Base-by-base conservation (phyloP, 1,284 basidiomycete species). In the Acaromyces ingoldii region DNA sequence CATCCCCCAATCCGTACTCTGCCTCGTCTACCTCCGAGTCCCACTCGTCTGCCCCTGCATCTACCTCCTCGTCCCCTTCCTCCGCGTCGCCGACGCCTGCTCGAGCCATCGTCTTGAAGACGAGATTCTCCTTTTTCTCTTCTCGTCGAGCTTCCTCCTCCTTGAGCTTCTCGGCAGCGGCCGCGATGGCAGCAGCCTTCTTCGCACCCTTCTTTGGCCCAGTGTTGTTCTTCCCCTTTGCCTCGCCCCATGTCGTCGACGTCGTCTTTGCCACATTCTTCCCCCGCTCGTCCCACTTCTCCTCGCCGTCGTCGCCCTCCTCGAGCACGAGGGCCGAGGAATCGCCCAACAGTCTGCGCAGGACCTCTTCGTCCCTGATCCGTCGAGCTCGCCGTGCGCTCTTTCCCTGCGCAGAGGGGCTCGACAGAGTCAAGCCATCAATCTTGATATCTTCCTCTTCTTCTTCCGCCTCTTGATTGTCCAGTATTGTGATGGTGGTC, bases 1-100 rank as follows among this genome's bases (percentile, higher is more conserved):
- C 53, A 53, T 55, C 47, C 15, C 53, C 53, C 22, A 53, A 19
- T 19, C 53, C 53, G 33, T 56, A 45, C 29, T 55, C 53, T 22
- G 34, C 36, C 15, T 29, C 24, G 38, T 30, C 31, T 11, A 53
- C 51, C 28, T 53, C 51, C 26, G 49, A 52, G 21, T 48, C 51
- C 51, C 51, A 53, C 15, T 53, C 51, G 2, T 53, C 25, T 11
- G 42, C 25, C 17, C 34, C 26, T 5, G 3, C 28, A 33, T 3
- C 42, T 11, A 11, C 29, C 21, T 47, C 45, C 22, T 36, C 9
- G 19, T 47, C 45, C 25, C 7, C 13, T 17, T 47, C 29, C 17
- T 15, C 24, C 19, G 25, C 29, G 4, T 46, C 29, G 29, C 29
- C 29, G 29, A 30, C 29, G 13, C 29, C 29, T 7, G 29, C 29